Base-by-base conservation (phyloP, 208 protist species). In the Naegleria gruberi region DNA sequence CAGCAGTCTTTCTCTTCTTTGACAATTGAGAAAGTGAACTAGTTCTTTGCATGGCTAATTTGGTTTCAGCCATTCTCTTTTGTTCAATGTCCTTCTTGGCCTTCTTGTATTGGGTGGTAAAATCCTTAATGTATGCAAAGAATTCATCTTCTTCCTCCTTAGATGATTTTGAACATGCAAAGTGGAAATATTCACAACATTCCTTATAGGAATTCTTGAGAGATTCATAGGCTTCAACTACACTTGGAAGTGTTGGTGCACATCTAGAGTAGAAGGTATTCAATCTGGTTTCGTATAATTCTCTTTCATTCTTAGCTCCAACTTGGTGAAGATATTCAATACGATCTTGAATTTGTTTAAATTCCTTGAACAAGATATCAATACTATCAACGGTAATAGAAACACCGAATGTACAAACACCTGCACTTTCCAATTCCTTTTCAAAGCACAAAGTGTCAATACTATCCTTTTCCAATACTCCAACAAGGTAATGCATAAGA, bases 181-280 rank as follows among this genome's bases (percentile, higher is more conserved):
- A 77, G 30, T 77, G 65, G 65, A 77, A 77, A 77, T 77, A 77
- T 77, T 77, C 65, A 77, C 65, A 77, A 77, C 65, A 77, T 37
- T 77, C 65, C 17, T 37, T 37, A 77, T 77, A 77, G 6, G 10
- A 5, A 77, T 77, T 19, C 30, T 77, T 30, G 26, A 77, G 34
- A 77, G 3, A 37, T 77, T 77, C 65, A 77, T 37, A 77, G 6
- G 26, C 12, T 77, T 77, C 6, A 37, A 0, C 6, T 8, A 77
- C 30, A 12, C 6, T 77, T 30, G 65, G 26, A 8, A 37, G 34
- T 37, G 12, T 12, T 37, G 30, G 17, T 37, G 17, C 10, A 77
- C 65, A 77, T 37, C 12, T 30, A 1, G 65, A 12, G 8, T 37
- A 6, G 30, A 77, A 77, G 10, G 17, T 77, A 37, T 30, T 7